Evolutionary conservation across 768 basidiomycete species (phyloP), one percentile per base, ranked within the genome.

Genomic region (Goffeauzyma gilvescens): DNA sequence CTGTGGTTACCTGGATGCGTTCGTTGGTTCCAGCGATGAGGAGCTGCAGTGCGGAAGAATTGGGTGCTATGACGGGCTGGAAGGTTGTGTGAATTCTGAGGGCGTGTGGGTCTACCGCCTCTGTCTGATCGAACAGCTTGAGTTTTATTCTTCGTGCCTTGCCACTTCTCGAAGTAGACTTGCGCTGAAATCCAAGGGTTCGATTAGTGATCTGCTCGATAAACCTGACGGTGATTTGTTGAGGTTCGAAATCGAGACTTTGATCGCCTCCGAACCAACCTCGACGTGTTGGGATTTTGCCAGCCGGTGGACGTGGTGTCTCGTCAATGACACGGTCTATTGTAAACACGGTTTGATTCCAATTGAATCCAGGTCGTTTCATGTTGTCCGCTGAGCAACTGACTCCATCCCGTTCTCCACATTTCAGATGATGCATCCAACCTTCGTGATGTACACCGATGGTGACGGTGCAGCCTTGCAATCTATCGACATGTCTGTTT

Each of bases 391-490:
- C 44, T 6, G 25, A 32, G 28, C 44, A 60, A 5, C 35, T 45
- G 3, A 59, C 45, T 26, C 37, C 37, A 26, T 22, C n/a, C 7
- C 17, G 15, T 8, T 38, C 38, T 6, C 48, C 52, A 33, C 57
- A 58, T 36, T 56, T 58, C 32, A 60, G 37, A 31, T 57, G 51
- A 23, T 56, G 51, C 20, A 62, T 23, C 38, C 45, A 53, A n/a
- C 54, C 58, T 4, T 57, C 47, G 40, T 59, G 48, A 36, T 61
- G 52, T 28, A 62, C 54, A 2, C 42, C 56, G 28, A 64, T 44
- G 32, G 57, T 53, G 24, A 60, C 58, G 7, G 50, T 51, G 38
- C 62, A 64, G 26, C 55, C 54, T 22, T 58, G 48, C 28, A 64
- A 42, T 20, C 54, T 54, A 2, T 46, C 44, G 6, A 64, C 28